Evolutionary conservation across 768 basidiomycete species (phyloP), one percentile per base, ranked within the genome.

Genomic region (Boletus rufocinnamomeus): DNA sequence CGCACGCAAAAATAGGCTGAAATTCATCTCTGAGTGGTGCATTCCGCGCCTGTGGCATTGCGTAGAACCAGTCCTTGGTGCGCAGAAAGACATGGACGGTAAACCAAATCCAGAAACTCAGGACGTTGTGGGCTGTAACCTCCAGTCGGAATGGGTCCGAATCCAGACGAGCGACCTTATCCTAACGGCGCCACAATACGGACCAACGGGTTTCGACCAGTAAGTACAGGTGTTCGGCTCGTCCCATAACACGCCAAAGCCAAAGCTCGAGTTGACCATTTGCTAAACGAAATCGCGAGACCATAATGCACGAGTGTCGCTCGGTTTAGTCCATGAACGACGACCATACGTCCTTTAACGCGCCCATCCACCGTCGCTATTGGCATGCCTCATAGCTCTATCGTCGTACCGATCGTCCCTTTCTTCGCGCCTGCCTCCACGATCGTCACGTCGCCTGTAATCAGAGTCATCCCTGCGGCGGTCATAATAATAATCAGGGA

Each of bases 401-500:
- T 91, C 90, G 53, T 92, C 90, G 76, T 75, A 88, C 48, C 87
- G 86, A 53, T 89, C 89, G 68, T 91, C 89, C 78, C 86, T 92
- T 69, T 91, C 89, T 64, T 91, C 89, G 77, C 89, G 87, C 76
- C 87, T 85, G 76, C 83, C 82, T 74, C 88, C 86, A 58, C 72
- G 72, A 71, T 90, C 88, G 74, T 88, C 81, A 74, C 86, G 84
- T 69, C 71, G 71, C 58, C 71, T 75, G 77, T 74, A 77, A 66
- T 87, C 84, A 63, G 70, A 60, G 72, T 89, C 87, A 74, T 91
- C 89, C 86, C 88, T 88, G 79, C 88, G 87, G 72, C 91, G 89
- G 75, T 91, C 89, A 87, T 87, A 86, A 86, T 88, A 85, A 80
- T 83, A 83, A 82, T 91, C 87, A 86, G 88, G 88, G 74, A 77